phyloP scores from a whole-genome alignment of 2,329 filamentous ascomycete genomes.

The Alternaria sp. region DNA sequence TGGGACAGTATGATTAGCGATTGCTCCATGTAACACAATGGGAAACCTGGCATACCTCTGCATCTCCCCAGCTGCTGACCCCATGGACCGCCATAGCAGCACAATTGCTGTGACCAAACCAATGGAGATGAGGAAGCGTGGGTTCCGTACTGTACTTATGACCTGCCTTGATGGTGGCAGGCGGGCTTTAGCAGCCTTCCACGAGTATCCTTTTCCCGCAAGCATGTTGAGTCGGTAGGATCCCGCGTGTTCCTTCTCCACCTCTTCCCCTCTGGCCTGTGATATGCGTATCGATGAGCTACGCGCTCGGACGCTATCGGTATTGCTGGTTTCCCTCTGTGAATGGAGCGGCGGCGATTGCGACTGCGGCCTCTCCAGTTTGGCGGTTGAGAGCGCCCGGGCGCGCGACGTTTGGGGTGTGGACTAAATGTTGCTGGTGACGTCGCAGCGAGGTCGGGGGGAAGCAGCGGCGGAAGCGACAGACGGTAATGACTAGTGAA shows the following conservation, averaged over 20 bases:
- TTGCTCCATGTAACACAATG: neutral
- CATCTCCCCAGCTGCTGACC: constrained; percentile 81
- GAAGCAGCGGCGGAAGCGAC: constrained; percentile 8
- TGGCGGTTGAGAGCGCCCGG: constrained; percentile 22
- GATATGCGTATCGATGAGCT: constrained; percentile 42
- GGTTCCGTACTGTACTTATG: constrained; percentile 70
- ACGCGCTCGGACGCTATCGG: constrained; percentile 34
- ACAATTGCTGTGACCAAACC: constrained; percentile 73
- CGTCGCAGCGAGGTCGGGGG: constrained; percentile 8
- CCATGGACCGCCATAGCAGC: constrained; percentile 87
- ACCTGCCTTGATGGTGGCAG: constrained; percentile 77
- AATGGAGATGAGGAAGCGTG: constrained; percentile 77
- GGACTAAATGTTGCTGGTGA: constrained; percentile 3
- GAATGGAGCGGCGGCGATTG: constrained; percentile 35
- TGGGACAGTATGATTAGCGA: constrained; percentile 52
- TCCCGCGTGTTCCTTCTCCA: constrained; percentile 26
- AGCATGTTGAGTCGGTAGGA: constrained; percentile 66
- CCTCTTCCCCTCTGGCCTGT: constrained; percentile 36
- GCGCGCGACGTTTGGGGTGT: constrained; percentile 11
- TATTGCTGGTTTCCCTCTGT: constrained; percentile 38
- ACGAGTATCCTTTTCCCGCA: constrained; percentile 85
- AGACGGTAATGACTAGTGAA: constrained; percentile 5
- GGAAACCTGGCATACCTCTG: constrained; percentile 71
- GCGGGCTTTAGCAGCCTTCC: constrained; percentile 85
- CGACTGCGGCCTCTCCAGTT: constrained; percentile 37